phyloP scores from a whole-genome alignment of 2,329 filamentous ascomycete species.

The Fusarium haematococcum region DNA sequence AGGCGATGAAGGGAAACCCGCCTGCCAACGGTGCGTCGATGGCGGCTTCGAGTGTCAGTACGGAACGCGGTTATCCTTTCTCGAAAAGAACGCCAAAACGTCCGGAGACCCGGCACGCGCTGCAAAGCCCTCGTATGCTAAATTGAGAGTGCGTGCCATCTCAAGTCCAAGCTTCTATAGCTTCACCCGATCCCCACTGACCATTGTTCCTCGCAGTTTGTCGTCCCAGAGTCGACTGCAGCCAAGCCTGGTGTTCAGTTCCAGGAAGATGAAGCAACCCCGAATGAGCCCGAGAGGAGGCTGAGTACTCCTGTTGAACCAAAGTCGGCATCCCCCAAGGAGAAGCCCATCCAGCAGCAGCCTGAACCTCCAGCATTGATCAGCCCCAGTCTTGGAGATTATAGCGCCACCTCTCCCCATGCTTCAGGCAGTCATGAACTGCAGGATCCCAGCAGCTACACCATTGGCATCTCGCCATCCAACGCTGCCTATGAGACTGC shows the following conservation, averaged over 20 bases:
- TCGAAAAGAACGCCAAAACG: slow-evolving; percentile 61
- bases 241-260: slow-evolving; percentile 15
- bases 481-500: slow-evolving; percentile 49
- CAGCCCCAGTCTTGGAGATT: slow-evolving; percentile 9
- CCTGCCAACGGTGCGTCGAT: slow-evolving; percentile 60
- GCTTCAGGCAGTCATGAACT: slow-evolving; percentile 5
- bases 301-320: slow-evolving; percentile 1
- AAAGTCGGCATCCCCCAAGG: slow-evolving; percentile 1
- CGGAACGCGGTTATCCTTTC: slow-evolving; percentile 59
- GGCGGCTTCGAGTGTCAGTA: slow-evolving; percentile 62
- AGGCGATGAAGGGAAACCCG: slow-evolving; percentile 65
- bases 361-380: slow-evolving; percentile 15
- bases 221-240: slow-evolving; percentile 33
- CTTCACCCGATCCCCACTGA: slow-evolving; percentile 4
- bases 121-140: slow-evolving; percentile 37
- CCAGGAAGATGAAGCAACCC: slow-evolving; percentile 6
- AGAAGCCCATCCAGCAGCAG: slow-evolving; percentile 1
- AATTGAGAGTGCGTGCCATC: slow-evolving; percentile 28
- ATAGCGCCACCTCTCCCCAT: slow-evolving; percentile 18
- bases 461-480: slow-evolving; percentile 33
- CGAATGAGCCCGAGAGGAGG: slow-evolving; percentile 7
- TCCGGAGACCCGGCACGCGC: slow-evolving; percentile 35
- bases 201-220: slow-evolving; percentile 25
- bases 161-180: background rate
- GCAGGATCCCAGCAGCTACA: slow-evolving; percentile 21